Conservation (phyloP, 345 rosid species). For the Pelargonium nanum region DNA sequence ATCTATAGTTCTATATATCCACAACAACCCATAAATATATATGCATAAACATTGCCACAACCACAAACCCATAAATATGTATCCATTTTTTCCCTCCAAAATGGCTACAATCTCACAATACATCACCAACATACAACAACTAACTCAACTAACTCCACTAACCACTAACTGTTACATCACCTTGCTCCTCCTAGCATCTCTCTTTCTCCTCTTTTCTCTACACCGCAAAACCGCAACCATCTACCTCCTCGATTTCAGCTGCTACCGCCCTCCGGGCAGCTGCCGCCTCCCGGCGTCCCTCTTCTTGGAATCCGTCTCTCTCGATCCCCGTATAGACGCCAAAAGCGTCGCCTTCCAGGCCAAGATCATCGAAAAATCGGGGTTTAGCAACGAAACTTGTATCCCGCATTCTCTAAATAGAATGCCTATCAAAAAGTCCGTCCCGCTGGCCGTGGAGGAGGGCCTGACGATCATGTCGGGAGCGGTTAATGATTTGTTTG, state of each 20-base stretch:
- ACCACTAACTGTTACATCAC: too few relatives aligned
- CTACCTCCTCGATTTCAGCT: slow-evolving; percentile 47
- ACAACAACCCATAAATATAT: not conserved
- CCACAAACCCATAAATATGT: not conserved
- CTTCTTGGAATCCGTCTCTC: slow-evolving; percentile 34
- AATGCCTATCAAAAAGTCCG: slow-evolving; percentile 34
- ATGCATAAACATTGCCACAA: not conserved
- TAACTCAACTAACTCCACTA: slow-evolving; percentile 9
- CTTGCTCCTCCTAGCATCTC: slow-evolving; percentile 7
- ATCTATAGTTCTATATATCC: too few relatives aligned
- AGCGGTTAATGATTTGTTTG: slow-evolving; percentile 27
- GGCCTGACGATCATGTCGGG: slow-evolving; percentile 38
- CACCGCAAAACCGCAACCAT: slow-evolving; percentile 20
- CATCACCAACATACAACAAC: slow-evolving; percentile 5
- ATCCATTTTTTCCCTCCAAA: not conserved
- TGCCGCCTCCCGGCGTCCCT: slow-evolving; percentile 38
- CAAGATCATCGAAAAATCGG: slow-evolving; percentile 41
- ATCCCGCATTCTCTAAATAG: slow-evolving; percentile 34
- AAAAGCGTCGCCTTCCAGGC: slow-evolving; percentile 39
- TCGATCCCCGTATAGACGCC: slow-evolving; percentile 32
- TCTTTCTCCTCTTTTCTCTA: slow-evolving; percentile 4
- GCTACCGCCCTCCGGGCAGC: slow-evolving; percentile 40
- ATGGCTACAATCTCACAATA: slow-evolving; percentile 12
- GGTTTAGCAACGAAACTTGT: slow-evolving; percentile 45
- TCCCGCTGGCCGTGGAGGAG: slow-evolving; percentile 29